Percentiles rank a stretch among this genome's conserved stretches.
These are phyloP conservation scores for Podospora didyma DNA, from an alignment of 495 filamentous ascomycete genomes.

Conservation along the genomic window DNA sequence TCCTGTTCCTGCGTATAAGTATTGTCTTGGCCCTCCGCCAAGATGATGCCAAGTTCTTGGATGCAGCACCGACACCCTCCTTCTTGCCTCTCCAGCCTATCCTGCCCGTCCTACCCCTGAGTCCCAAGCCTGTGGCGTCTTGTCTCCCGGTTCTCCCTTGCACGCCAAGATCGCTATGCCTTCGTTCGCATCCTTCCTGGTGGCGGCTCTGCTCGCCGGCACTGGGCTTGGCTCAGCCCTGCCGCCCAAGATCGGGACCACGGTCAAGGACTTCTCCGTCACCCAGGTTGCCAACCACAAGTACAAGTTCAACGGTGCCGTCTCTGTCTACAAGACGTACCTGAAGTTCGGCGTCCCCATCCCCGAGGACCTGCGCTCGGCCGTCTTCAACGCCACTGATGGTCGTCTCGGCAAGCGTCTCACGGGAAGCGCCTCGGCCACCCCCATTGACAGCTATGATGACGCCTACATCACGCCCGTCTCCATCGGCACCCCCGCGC, in stretches of 20 bases:
- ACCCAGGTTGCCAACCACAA: constrained; percentile 48
- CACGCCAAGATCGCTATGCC: background rate
- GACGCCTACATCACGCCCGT: constrained; percentile 66
- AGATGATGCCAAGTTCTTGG: background rate
- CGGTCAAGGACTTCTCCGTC: constrained; percentile 22
- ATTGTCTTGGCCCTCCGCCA: background rate
- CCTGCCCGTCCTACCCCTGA: background rate
- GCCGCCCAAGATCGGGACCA: constrained; percentile 27
- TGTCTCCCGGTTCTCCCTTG: background rate
- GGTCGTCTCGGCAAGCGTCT: constrained; percentile 16
- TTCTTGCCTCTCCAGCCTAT: background rate
- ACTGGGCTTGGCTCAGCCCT: constrained; percentile 23
- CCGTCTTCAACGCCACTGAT: constrained; percentile 30
- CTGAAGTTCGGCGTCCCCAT: constrained; percentile 52
- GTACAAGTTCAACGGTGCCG: constrained; percentile 45
- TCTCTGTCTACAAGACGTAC: constrained; percentile 56
- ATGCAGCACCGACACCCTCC: background rate
- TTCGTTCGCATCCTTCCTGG: constrained; percentile 6
- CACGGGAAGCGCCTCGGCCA: constrained; percentile 45
- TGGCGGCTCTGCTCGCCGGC: constrained; percentile 16
- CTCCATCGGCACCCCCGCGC: constrained; percentile 54
- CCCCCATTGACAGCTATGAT: constrained; percentile 55
- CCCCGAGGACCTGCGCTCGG: constrained; percentile 30
- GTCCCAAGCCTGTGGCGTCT: background rate
- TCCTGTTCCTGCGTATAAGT: background rate